Percentiles rank a stretch among this genome's conserved stretches.
phyloP scores from a whole-genome alignment of 169 alveolate genomes.

The Toxoplasma gondii region DNA sequence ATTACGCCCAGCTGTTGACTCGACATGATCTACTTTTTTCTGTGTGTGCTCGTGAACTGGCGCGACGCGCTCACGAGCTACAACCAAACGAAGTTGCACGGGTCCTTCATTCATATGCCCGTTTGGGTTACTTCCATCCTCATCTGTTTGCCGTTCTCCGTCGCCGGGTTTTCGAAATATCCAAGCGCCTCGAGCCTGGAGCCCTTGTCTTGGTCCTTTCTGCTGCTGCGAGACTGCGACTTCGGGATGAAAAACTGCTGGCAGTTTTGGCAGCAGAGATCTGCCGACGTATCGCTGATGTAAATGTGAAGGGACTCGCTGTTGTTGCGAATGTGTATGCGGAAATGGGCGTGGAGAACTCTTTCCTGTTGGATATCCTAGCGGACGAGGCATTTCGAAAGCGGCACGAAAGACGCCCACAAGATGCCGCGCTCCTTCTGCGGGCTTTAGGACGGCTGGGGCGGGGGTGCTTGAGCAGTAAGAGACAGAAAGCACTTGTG shows the following conservation, averaged over 20 bases:
- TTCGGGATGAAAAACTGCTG: slow-evolving; percentile 22
- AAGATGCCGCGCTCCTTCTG: background rate
- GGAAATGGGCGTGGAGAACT: background rate
- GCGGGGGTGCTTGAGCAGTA: background rate
- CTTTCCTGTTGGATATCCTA: background rate
- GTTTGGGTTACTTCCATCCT: slow-evolving; percentile 29
- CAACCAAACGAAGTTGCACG: slow-evolving; percentile 15
- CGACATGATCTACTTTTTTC: slow-evolving; percentile 15
- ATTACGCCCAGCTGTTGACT: background rate
- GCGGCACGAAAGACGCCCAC: slow-evolving; percentile 5
- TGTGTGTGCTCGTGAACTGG: slow-evolving; percentile 10
- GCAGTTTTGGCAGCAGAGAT: slow-evolving; percentile 13
- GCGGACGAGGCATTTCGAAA: background rate
- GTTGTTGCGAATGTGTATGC: slow-evolving; percentile 18
- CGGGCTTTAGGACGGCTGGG: background rate
- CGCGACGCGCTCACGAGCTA: slow-evolving; percentile 16
- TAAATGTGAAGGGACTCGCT: slow-evolving; percentile 7
- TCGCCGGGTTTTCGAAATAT: slow-evolving; percentile 14
- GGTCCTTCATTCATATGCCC: slow-evolving; percentile 31
- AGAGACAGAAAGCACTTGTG: background rate
- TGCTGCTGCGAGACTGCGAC: background rate
- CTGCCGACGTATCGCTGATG: slow-evolving; percentile 43
- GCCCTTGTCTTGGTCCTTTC: background rate
- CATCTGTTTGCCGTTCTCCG: slow-evolving; percentile 35
- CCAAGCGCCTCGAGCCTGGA: slow-evolving; percentile 28